Percentiles rank a stretch among this genome's conserved stretches.
Evolutionary conservation across 2,329 filamentous ascomycete genomes (phyloP).

Genomic region (Capronia americana): DNA sequence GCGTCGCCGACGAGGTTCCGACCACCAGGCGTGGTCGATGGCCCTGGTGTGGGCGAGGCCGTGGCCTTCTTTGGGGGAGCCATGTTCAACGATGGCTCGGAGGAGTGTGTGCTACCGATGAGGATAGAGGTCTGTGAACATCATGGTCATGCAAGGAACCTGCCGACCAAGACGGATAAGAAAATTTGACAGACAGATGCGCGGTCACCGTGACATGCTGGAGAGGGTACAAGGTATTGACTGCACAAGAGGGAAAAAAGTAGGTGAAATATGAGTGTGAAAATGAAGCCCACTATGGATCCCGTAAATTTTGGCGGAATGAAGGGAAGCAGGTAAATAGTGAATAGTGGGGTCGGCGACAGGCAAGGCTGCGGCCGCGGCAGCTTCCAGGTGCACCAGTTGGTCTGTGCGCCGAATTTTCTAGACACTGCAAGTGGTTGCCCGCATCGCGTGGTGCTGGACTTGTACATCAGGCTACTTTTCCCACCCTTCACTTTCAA

Average conservation of each 20-base stretch:
- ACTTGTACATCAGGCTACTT: slow-evolving; percentile 17
- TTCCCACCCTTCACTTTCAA: slow-evolving; percentile 16
- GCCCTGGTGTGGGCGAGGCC: slow-evolving; percentile 43
- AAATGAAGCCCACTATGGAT: slow-evolving; percentile 14
- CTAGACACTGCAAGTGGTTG: slow-evolving; percentile 30
- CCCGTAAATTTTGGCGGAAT: slow-evolving; percentile 1
- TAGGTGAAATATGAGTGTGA: slow-evolving; percentile 13
- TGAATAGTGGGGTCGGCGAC: slow-evolving; percentile 23
- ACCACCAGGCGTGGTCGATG: slow-evolving; percentile 32
- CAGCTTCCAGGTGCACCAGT: neutral
- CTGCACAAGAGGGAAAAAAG: neutral
- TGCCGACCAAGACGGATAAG: slow-evolving; percentile 17
- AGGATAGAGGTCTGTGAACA: slow-evolving; percentile 37
- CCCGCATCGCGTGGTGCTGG: slow-evolving; percentile 17
- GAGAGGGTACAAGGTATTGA: neutral
- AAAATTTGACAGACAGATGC: neutral
- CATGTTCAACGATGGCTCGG: slow-evolving; percentile 31
- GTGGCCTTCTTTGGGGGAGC: slow-evolving; percentile 31
- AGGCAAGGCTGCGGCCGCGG: neutral
- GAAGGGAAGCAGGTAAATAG: slow-evolving; percentile 10
- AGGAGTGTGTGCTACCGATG: slow-evolving; percentile 37
- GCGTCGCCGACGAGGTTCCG: slow-evolving; percentile 49
- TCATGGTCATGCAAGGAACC: slow-evolving; percentile 33
- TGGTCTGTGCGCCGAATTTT: slow-evolving; percentile 37
- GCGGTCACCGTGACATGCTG: slow-evolving; percentile 27